Base-by-base conservation (phyloP, 805 yeast genomes). In the Candida andamanensis region DNA sequence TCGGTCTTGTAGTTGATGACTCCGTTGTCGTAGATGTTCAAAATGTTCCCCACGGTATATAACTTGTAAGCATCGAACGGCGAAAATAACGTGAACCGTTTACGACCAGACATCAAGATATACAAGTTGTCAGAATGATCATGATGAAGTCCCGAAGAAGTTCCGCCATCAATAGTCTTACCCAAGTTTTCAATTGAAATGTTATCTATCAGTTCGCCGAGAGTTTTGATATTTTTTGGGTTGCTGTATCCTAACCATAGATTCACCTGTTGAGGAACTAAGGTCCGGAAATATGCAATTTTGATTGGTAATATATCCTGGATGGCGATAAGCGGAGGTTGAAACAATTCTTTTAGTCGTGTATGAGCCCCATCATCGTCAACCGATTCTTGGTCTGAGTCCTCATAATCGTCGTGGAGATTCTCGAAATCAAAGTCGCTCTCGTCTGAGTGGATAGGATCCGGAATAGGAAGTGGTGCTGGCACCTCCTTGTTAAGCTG, bases 71-170 rank as follows among this genome's bases (percentile, higher is more conserved):
- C 85, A 45, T 76, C 83, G 16, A 59, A 58, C 1, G 92, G 90
- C 4, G 79, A 62, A 46, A 69, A 80, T 5, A 82, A 45, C 0
- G 89, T 80, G 51, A 82, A 82, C 38, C 87, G 50, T 45, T 82
- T 82, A 6, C 44, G 48, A 0, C 90, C 92, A 17, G 66, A 55
- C 1, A 76, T 48, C 2, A 82, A 72, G 4, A 81, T 62, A 49
- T 82, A 82, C 21, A 82, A 56, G 46, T 82, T 82, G 48, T 81
- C 89, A 2, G 89, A 85, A 54, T 81, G 89, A 50, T 82, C 90
- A 50, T 82, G 90, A 45, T 82, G 90, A 9, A 82, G 56, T 0
- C 90, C 90, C 1, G 87, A 78, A 0, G 86, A 78, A 1, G 78
- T 63, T 2, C 80, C 81, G 1, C 73, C 71, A 1, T 85, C 81